A percentile compares a stretch with the other conserved stretches of the same genome.
Conservation (phyloP, 2,329 filamentous ascomycete species). For the Aureobasidium sp. region DNA sequence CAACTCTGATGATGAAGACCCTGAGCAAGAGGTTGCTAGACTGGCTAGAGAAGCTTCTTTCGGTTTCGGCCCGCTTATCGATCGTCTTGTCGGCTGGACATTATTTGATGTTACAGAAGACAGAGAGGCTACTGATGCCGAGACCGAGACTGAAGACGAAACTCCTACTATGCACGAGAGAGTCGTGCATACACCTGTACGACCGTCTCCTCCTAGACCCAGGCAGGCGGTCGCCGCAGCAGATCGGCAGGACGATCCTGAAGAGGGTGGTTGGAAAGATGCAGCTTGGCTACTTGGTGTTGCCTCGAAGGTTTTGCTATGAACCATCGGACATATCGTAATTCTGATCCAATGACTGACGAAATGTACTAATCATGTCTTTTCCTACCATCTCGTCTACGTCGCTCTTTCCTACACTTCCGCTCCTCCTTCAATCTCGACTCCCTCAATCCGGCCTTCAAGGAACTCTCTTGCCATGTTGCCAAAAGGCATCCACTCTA, state of each 20-base stretch:
- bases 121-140: conserved; percentile 28
- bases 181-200: background rate
- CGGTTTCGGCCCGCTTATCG: conserved; percentile 45
- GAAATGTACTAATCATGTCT: background rate
- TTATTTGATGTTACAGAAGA: conserved; percentile 47
- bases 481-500: conserved; percentile 33
- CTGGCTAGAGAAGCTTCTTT: conserved; percentile 18
- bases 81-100: conserved; percentile 49
- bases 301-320: conserved; percentile 36
- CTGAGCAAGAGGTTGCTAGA: conserved; percentile 20
- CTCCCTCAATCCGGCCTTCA: conserved; percentile 26
- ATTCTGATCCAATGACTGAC: background rate
- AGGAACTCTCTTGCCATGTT: conserved; percentile 30
- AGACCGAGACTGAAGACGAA: conserved; percentile 22
- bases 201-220: conserved; percentile 15
- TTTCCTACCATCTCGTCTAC: background rate
- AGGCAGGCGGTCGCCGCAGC: background rate
- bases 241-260: conserved; percentile 19
- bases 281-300: conserved; percentile 49
- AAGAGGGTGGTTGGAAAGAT: conserved; percentile 48
- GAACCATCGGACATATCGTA: background rate
- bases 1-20: conserved; percentile 19
- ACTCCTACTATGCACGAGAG: background rate
- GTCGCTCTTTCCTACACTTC: conserved; percentile 23
- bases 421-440: conserved; percentile 16